Conservation (phyloP, 257 asterid genomes). For the Primulina eburnea region DNA sequence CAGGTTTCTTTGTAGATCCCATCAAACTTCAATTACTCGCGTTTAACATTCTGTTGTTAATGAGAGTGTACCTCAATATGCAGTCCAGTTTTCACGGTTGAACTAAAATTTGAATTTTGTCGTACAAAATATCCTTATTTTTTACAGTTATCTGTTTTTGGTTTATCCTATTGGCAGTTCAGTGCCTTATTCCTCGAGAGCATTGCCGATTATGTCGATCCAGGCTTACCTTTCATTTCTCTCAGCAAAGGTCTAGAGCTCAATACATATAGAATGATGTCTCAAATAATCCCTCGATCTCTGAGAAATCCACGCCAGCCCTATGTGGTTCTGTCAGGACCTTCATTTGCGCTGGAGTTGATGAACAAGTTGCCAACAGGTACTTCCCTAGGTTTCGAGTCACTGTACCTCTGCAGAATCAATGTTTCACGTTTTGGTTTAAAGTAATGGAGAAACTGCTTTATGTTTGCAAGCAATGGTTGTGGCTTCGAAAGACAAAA, state of each 20-base stretch:
- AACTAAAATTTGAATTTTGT: constrained; percentile 7
- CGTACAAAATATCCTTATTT: constrained; percentile 15
- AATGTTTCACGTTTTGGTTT: constrained; percentile 17
- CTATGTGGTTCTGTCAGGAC: constrained; percentile 79
- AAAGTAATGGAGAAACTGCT: constrained; percentile 11
- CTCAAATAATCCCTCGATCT: constrained; percentile 83
- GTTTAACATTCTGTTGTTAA: neutral
- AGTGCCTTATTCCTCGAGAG: constrained; percentile 83
- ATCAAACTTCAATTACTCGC: neutral
- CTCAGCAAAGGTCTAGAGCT: constrained; percentile 96
- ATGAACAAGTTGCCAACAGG: constrained; percentile 94
- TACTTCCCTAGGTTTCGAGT: constrained; percentile 29
- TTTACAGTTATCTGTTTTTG: constrained; percentile 19
- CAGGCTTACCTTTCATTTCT: constrained; percentile 83
- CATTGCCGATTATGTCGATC: constrained; percentile 72
- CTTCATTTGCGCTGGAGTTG: constrained; percentile 88
- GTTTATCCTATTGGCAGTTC: constrained; percentile 55
- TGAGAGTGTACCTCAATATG: constrained; percentile 5
- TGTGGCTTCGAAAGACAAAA: constrained; percentile 88
- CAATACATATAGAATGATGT: constrained; percentile 77
- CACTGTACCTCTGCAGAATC: constrained; percentile 10
- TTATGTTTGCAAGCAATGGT: constrained; percentile 61
- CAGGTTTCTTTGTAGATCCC: constrained; percentile 47
- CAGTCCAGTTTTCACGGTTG: neutral
- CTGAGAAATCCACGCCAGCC: constrained; percentile 88